Evolutionary conservation across 305 asterid genomes (phyloP).

Genomic region (Petunia hybrid): DNA sequence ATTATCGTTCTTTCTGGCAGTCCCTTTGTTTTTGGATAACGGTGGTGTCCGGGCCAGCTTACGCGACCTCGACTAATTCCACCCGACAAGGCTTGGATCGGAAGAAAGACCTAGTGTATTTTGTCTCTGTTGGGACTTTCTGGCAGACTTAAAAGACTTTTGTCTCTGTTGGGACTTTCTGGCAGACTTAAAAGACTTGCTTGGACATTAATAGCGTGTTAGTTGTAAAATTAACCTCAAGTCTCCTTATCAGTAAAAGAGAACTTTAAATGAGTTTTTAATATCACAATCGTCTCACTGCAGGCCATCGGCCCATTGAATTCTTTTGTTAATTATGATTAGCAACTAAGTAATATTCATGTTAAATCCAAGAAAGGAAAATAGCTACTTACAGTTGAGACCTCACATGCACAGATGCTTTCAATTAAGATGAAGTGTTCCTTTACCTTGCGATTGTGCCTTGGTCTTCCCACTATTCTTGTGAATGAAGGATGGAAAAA

Average conservation of each 20-base stretch:
- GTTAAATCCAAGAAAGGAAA: background rate
- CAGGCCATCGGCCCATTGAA: background rate
- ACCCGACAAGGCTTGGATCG: too few species aligned
- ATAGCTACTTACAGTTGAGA: background rate
- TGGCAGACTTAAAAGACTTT: too few species aligned
- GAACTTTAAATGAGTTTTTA: background rate
- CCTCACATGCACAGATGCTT: slow-evolving; percentile 24
- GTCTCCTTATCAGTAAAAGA: background rate
- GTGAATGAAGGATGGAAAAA: slow-evolving; percentile 20
- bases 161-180: background rate
- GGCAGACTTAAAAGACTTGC: slow-evolving; percentile 4
- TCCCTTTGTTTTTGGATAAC: background rate
- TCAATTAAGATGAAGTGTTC: slow-evolving; percentile 2
- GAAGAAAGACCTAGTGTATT: too few species aligned
- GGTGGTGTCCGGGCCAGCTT: too few species aligned
- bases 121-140: too few species aligned
- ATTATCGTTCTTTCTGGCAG: slow-evolving; percentile 5
- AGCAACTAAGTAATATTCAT: background rate
- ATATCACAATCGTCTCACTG: background rate
- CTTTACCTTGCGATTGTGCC: background rate
- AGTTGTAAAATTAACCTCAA: slow-evolving; percentile 27
- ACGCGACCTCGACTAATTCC: too few species aligned
- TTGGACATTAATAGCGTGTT: slow-evolving; percentile 18
- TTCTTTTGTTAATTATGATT: background rate
- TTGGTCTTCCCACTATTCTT: slow-evolving; percentile 24